Percentiles rank a stretch among this genome's conserved stretches.
These are phyloP conservation scores for Venturia nashicola DNA, from an alignment of 2,329 filamentous ascomycete genomes.

Conservation along the genomic window DNA sequence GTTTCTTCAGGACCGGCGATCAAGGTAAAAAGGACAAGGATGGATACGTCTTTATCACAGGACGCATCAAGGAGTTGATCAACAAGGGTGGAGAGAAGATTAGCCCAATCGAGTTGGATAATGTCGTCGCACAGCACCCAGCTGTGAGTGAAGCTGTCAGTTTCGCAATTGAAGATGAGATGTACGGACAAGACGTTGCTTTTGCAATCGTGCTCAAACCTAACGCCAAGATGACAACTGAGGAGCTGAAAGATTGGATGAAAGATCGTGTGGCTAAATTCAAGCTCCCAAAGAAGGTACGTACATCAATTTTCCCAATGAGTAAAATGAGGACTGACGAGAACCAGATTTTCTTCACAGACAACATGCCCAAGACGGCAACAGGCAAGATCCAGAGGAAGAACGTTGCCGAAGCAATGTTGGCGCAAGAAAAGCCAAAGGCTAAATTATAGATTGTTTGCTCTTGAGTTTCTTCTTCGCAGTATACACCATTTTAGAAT, in stretches of 20 bases:
- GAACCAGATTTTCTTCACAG: slow-evolving; percentile 63
- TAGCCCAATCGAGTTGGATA: slow-evolving; percentile 77
- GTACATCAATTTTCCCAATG: slow-evolving; percentile 14
- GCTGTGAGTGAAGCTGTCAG: slow-evolving; percentile 67
- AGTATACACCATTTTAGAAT: neutral
- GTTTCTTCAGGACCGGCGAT: slow-evolving; percentile 81
- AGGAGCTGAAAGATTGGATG: slow-evolving; percentile 58
- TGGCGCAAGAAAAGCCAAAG: slow-evolving; percentile 50
- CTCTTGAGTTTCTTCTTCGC: neutral
- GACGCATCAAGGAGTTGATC: slow-evolving; percentile 88
- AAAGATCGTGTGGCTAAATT: slow-evolving; percentile 63
- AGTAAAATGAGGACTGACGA: neutral
- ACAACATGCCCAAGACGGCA: slow-evolving; percentile 82
- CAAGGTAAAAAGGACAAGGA: slow-evolving; percentile 71
- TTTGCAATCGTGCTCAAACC: slow-evolving; percentile 64
- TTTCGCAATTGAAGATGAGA: slow-evolving; percentile 70
- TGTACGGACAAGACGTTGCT: slow-evolving; percentile 73
- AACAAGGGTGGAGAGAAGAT: slow-evolving; percentile 88
- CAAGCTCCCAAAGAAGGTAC: slow-evolving; percentile 72
- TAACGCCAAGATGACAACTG: slow-evolving; percentile 40
- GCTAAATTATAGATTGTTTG: slow-evolving; percentile 34
- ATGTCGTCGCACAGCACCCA: slow-evolving; percentile 62
- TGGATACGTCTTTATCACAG: slow-evolving; percentile 75
- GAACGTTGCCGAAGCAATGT: slow-evolving; percentile 77
- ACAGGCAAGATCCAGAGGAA: slow-evolving; percentile 80